Conservation (phyloP, 2,329 filamentous ascomycete species). For the Alternaria metachromatica region DNA sequence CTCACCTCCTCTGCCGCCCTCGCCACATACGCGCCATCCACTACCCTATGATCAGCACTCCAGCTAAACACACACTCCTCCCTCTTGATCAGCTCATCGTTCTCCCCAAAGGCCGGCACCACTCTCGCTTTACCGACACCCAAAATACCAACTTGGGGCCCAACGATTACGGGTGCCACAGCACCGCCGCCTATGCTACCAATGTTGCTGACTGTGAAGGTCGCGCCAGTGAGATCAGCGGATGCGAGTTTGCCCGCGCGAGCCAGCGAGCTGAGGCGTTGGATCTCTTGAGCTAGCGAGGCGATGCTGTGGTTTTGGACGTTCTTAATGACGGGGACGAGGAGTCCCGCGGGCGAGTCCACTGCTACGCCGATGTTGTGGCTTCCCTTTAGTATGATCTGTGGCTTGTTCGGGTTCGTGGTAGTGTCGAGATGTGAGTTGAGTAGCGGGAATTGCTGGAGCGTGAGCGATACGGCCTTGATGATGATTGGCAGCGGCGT, state of each 20-base stretch:
- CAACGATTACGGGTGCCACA: slow-evolving; percentile 87
- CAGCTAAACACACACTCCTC: slow-evolving; percentile 92
- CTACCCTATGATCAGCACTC: slow-evolving; percentile 92
- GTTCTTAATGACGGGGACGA: slow-evolving; percentile 91
- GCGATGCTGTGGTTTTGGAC: slow-evolving; percentile 78
- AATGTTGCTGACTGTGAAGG: slow-evolving; percentile 96
- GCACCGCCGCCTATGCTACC: slow-evolving; percentile 94
- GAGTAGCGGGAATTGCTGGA: slow-evolving; percentile 82
- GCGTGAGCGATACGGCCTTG: slow-evolving; percentile 88
- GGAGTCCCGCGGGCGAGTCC: slow-evolving; percentile 85
- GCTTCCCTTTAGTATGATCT: slow-evolving; percentile 76
- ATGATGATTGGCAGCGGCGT: slow-evolving; percentile 94
- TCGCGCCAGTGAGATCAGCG: slow-evolving; percentile 81
- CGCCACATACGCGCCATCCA: slow-evolving; percentile 95
- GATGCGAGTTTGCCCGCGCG: slow-evolving; percentile 75
- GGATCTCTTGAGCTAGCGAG: slow-evolving; percentile 78
- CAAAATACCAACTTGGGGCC: slow-evolving; percentile 88
- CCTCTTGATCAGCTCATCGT: slow-evolving; percentile 69
- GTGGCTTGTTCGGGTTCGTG: slow-evolving; percentile 68
- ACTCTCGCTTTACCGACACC: slow-evolving; percentile 82
- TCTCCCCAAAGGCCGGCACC: slow-evolving; percentile 75
- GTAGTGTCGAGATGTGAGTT: slow-evolving; percentile 80
- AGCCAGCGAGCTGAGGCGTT: slow-evolving; percentile 75
- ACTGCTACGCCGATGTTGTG: slow-evolving; percentile 98
- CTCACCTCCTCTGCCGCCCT: slow-evolving; percentile 84